A percentile compares a stretch with the other conserved stretches of the same genome.
phyloP scores from a whole-genome alignment of 1,284 basidiomycete genomes.

The Pseudozyma thailandica region DNA sequence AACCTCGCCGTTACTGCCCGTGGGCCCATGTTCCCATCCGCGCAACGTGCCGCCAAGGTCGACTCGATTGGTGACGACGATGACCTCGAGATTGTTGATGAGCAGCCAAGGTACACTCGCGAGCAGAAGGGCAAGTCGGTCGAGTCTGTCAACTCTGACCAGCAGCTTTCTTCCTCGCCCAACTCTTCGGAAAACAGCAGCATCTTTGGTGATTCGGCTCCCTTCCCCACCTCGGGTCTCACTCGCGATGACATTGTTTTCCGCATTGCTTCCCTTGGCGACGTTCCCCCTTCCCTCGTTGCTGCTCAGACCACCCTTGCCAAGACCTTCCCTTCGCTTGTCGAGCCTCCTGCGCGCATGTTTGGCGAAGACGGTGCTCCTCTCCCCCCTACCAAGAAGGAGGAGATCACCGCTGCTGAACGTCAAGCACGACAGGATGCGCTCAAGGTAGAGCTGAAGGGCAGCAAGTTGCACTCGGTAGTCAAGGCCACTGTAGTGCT shows the following conservation, averaged over 20 bases:
- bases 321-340: constrained; percentile 37
- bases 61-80: constrained; percentile 39
- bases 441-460: constrained; percentile 42
- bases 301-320: constrained; percentile 29
- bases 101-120: constrained; percentile 37
- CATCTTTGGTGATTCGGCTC: constrained; percentile 17
- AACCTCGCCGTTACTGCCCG: constrained; percentile 16
- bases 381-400: constrained; percentile 50
- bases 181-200: constrained; percentile 19
- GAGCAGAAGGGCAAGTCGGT: constrained; percentile 42
- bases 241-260: constrained; percentile 39
- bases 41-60: constrained; percentile 15
- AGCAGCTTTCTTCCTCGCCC: constrained; percentile 12
- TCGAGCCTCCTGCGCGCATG: constrained; percentile 48
- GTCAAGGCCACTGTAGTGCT: constrained; percentile 52
- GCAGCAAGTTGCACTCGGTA: constrained; percentile 46
- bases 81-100: constrained; percentile 35
- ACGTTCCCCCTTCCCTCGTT: constrained; percentile 16
- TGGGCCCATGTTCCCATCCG: constrained; percentile 4
- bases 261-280: constrained; percentile 22
- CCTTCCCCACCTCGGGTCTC: constrained; percentile 27
- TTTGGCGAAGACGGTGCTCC: constrained; percentile 48
- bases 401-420: constrained; percentile 47
- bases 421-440: constrained; percentile 44
- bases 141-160: constrained; percentile 25